Evolutionary conservation across 441 rosid genomes (phyloP), one percentile per base, ranked within the genome.

Genomic region (Erysimum pusillum): DNA sequence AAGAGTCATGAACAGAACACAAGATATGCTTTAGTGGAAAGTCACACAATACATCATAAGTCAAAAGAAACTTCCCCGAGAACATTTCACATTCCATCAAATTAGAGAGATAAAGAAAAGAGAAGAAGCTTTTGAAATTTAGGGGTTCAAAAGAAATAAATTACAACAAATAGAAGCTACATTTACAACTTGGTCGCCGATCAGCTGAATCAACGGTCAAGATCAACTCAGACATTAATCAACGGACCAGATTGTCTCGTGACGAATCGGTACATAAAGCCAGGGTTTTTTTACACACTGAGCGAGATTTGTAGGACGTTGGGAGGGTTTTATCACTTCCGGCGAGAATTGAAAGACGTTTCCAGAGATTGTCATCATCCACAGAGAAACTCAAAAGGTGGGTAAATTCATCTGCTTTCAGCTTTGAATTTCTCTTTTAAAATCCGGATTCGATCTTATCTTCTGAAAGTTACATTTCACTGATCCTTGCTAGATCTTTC

Each of bases 181-280:
- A 0, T 51, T 35, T 49, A 57, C 18, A 51, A 32, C 39, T 42
- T 61, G 12, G 22, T 53, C 60, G 65, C 60, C 61, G 61, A 64
- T 76, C 36, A 76, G 38, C 31, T 63, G 0, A 70, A 38, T 57
- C 56, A 77, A 77, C 57, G 80, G 80, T 34, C 22, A 34, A 1
- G 73, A 71, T 77, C 9, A 48, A 46, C 2, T 42, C 14, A 7
- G 0, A 34, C 35, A 52, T 8, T 20, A 51, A 72, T 51, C 6
- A 71, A 65, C 69, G 81, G 76, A 57, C 17, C 4, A 18, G 73
- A 71, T 77, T 36, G 63, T 57, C 34, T 14, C 73, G 6, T 71
- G 7, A 7, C 14, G 32, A 77, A 77, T 71, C 73, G 48, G 13
- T 18, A 48, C 39, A 48, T 70, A 58, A 63, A 73, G 22, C 25